Conservation (phyloP, 2,329 filamentous ascomycete genomes). For the Raffaelea albimanens region DNA sequence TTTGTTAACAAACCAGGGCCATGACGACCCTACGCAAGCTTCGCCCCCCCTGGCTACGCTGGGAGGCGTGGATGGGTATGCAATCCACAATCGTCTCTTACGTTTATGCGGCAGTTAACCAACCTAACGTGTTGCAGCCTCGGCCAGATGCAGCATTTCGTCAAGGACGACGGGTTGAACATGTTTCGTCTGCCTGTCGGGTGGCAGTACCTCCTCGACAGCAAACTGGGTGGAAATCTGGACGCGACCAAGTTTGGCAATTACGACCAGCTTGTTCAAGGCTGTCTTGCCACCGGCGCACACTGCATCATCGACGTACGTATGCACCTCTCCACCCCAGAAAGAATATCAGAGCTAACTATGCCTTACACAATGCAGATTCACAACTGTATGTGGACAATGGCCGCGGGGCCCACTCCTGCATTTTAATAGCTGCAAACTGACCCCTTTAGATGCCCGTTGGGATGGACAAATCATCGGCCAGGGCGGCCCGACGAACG, state of each 20-base stretch:
- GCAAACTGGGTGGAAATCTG: slow-evolving; percentile 28
- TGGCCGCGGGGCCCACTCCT: neutral
- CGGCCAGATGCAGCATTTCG: slow-evolving; percentile 46
- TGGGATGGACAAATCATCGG: slow-evolving; percentile 55
- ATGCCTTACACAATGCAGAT: too few species aligned
- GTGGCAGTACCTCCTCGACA: slow-evolving; percentile 41
- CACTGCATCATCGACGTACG: slow-evolving; percentile 38
- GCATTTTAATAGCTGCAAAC: neutral
- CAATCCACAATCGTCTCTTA: too few species aligned
- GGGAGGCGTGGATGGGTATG: too few species aligned
- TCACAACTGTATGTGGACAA: slow-evolving; percentile 36
- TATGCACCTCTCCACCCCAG: neutral
- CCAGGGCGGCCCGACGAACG: slow-evolving; percentile 53
- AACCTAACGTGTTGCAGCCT: neutral
- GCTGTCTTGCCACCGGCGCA: slow-evolving; percentile 35
- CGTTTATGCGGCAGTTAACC: too few species aligned
- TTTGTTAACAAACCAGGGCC: too few species aligned
- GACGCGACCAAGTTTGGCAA: slow-evolving; percentile 28
- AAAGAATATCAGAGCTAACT: too few species aligned
- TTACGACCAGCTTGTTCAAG: slow-evolving; percentile 39
- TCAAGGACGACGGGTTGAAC: slow-evolving; percentile 42
- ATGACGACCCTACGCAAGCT: too few species aligned
- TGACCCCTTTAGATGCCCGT: slow-evolving; percentile 25
- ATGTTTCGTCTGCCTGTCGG: slow-evolving; percentile 36
- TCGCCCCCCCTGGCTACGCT: too few species aligned